These are phyloP conservation scores for Amorphotheca resinae DNA, from an alignment of 495 filamentous ascomycete genomes.

Conservation along the genomic window DNA sequence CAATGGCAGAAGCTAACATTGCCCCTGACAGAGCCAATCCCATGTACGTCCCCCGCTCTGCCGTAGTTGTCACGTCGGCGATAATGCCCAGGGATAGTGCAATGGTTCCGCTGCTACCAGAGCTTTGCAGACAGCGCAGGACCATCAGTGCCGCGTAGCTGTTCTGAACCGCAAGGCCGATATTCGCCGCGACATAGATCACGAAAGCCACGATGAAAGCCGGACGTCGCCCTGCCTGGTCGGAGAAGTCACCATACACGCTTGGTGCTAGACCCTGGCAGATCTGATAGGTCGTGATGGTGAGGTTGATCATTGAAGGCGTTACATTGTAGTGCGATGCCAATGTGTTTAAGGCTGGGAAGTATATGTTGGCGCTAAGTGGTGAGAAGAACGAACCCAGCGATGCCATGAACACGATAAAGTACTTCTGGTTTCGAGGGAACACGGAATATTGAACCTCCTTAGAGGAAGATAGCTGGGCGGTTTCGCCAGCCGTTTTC, in stretches of 20 bases:
- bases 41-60: constrained; percentile 39
- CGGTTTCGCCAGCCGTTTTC: background rate
- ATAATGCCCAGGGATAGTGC: constrained; percentile 38
- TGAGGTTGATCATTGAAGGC: constrained; percentile 13
- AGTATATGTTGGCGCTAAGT: constrained; percentile 58
- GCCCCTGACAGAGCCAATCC: constrained; percentile 22
- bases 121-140: constrained; percentile 39
- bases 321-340: constrained; percentile 9
- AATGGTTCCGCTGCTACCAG: constrained; percentile 37
- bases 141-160: constrained; percentile 38
- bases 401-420: constrained; percentile 49
- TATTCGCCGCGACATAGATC: constrained; percentile 41
- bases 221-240: constrained; percentile 40
- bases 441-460: constrained; percentile 37
- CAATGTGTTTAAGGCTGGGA: constrained; percentile 21
- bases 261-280: constrained; percentile 46
- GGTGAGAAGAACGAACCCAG: constrained; percentile 56
- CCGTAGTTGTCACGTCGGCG: constrained; percentile 36
- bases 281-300: constrained; percentile 23
- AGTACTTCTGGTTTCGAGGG: constrained; percentile 40
- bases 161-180: constrained; percentile 38
- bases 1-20: constrained; percentile 56
- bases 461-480: background rate
- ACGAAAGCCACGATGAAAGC: constrained; percentile 38
- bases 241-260: constrained; percentile 43